These are phyloP conservation scores for Rhodotorula sp. DNA, from an alignment of 1,284 basidiomycete species.

Conservation along the genomic window DNA sequence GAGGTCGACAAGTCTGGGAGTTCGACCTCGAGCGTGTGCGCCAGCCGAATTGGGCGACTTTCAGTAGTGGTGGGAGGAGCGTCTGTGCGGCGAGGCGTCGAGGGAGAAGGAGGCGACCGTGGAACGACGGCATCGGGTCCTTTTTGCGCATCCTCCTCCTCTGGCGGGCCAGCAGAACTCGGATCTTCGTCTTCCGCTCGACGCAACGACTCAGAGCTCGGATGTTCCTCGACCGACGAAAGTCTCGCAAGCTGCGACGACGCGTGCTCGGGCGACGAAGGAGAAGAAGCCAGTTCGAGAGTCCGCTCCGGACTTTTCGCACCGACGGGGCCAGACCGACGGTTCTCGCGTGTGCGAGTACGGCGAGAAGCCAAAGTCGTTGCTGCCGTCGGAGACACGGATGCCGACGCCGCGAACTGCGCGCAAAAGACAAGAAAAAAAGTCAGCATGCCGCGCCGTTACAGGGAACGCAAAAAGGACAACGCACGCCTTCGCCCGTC, in stretches of 20 bases:
- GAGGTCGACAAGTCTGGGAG: conserved; percentile 11
- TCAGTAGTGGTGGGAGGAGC: too few species aligned
- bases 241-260: too few species aligned
- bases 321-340: background rate
- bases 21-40: background rate
- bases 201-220: background rate
- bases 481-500: conserved; percentile 30
- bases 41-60: too few species aligned
- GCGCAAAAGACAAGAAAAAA: background rate
- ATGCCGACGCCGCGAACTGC: conserved; percentile 3
- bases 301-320: background rate
- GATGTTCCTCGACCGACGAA: background rate
- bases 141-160: too few species aligned
- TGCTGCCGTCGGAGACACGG: background rate
- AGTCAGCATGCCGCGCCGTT: background rate
- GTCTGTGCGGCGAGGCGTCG: background rate
- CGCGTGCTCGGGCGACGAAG: background rate
- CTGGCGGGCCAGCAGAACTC: too few species aligned
- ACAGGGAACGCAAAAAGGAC: too few species aligned
- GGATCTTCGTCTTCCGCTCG: background rate
- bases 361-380: background rate
- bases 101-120: background rate
- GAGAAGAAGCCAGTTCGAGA: background rate
- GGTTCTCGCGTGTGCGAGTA: conserved; percentile 1
- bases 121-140: too few species aligned